These are phyloP conservation scores for Exsudoporus frostii DNA, from an alignment of 768 basidiomycete species.

Conservation along the genomic window DNA sequence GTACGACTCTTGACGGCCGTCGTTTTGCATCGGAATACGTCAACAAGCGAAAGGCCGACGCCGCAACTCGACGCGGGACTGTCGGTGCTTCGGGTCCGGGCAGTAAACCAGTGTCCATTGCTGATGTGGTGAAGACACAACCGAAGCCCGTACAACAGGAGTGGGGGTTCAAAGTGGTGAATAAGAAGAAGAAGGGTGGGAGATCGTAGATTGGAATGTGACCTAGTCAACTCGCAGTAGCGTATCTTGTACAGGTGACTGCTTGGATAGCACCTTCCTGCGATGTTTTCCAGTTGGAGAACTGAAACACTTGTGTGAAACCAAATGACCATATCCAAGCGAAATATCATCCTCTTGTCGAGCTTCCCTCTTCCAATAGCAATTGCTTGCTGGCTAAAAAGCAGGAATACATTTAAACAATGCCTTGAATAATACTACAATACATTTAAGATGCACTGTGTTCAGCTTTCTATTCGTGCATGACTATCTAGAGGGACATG, in stretches of 20 bases:
- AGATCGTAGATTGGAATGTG: constrained; percentile 39
- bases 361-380: too few relatives aligned
- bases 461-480: constrained; percentile 12
- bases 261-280: constrained; percentile 24
- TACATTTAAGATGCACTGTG: constrained; percentile 21
- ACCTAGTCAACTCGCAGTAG: not conserved
- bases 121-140: constrained; percentile 87
- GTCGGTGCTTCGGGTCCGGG: constrained; percentile 30
- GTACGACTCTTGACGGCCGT: constrained; percentile 91
- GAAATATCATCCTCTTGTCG: not conserved
- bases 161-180: constrained; percentile 92
- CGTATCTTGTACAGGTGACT: constrained; percentile 16
- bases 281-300: not conserved
- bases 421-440: constrained; percentile 3
- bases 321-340: not conserved
- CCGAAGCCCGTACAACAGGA: constrained; percentile 74
- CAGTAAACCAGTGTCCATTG: constrained; percentile 66
- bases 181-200: constrained; percentile 90
- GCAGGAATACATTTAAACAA: constrained; percentile 4
- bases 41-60: constrained; percentile 81
- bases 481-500: not conserved
- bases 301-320: not conserved
- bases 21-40: constrained; percentile 94
- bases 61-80: constrained; percentile 49
- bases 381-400: not conserved